Conservation (phyloP, 2,329 filamentous ascomycete species). For the Botrytis porri region DNA sequence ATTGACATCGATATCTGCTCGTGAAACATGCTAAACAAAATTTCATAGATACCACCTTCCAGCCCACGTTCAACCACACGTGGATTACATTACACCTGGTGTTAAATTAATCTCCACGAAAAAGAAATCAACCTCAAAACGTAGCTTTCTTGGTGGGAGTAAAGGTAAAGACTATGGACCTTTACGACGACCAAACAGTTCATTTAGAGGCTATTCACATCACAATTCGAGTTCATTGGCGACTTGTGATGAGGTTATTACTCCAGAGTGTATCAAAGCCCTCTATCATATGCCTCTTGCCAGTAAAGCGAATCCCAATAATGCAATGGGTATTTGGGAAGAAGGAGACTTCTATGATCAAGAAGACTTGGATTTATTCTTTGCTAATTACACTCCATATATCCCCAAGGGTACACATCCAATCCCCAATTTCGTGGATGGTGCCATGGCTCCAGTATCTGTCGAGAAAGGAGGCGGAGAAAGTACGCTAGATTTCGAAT, state of each 20-base stretch:
- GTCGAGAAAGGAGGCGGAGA: conserved; percentile 16
- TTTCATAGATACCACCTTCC: conserved; percentile 41
- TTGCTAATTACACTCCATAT: conserved; percentile 43
- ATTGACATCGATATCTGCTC: neutral
- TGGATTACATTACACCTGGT: conserved; percentile 39
- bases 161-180: neutral
- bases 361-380: conserved; percentile 44
- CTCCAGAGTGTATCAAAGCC: conserved; percentile 53
- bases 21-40: neutral
- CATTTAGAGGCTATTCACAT: neutral
- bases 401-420: conserved; percentile 36
- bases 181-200: neutral
- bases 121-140: conserved; percentile 20
- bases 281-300: conserved; percentile 49
- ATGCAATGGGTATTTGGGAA: conserved; percentile 53
- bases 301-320: conserved; percentile 39
- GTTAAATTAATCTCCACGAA: conserved; percentile 44
- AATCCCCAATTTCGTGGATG: conserved; percentile 37
- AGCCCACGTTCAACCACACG: conserved; percentile 41
- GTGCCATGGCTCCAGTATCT: conserved; percentile 31
- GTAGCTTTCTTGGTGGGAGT: neutral
- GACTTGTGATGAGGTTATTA: conserved; percentile 53
- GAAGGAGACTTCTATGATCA: conserved; percentile 43
- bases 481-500: conserved; percentile 43
- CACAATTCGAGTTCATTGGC: conserved; percentile 18